Conservation (phyloP, 2,329 filamentous ascomycete genomes). For the Juglanconis sp. region DNA sequence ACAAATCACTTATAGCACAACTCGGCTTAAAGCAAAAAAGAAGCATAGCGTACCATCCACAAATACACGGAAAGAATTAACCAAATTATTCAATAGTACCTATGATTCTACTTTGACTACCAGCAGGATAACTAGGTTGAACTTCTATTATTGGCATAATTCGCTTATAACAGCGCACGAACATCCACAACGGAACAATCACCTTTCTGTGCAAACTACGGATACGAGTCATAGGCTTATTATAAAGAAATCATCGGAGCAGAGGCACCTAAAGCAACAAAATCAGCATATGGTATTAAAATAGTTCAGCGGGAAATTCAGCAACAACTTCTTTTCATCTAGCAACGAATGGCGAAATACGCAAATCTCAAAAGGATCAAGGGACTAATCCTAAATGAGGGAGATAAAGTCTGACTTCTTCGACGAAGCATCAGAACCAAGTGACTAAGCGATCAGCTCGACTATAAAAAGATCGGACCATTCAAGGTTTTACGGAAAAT, state of each 20-base stretch:
- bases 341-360: neutral
- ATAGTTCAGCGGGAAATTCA: neutral
- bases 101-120: constrained; percentile 18
- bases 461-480: constrained; percentile 21
- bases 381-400: neutral
- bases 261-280: neutral
- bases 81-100: neutral
- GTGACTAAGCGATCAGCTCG: constrained; percentile 16
- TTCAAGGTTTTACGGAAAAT: constrained; percentile 20
- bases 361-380: neutral
- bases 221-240: constrained; percentile 9
- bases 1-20: constrained; percentile 7
- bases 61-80: constrained; percentile 9
- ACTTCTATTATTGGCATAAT: constrained; percentile 15
- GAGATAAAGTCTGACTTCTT: neutral
- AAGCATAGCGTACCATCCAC: neutral
- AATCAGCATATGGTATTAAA: neutral
- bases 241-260: neutral
- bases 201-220: constrained; percentile 18
- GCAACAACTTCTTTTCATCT: neutral
- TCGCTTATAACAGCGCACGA: constrained; percentile 19
- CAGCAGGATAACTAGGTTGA: constrained; percentile 19
- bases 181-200: constrained; percentile 15
- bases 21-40: neutral
- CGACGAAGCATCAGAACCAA: constrained; percentile 26